These are phyloP conservation scores for Tricholoma terreum DNA, from an alignment of 768 basidiomycete genomes.

Conservation along the genomic window DNA sequence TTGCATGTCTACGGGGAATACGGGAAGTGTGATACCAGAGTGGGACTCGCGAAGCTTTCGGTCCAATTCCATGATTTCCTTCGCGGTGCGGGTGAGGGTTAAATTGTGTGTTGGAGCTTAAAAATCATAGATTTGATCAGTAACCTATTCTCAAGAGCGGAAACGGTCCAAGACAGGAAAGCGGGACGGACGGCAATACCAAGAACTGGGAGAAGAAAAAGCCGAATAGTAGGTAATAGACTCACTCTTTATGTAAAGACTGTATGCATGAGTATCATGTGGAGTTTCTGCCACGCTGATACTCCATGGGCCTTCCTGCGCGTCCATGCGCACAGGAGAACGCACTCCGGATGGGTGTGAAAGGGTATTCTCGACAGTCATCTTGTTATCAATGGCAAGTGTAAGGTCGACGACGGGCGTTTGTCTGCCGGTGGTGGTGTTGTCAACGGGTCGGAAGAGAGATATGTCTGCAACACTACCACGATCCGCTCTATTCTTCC, in stretches of 20 bases:
- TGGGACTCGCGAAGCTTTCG: slow-evolving; percentile 69
- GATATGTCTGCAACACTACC: slow-evolving; percentile 39
- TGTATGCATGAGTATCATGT: slow-evolving; percentile 68
- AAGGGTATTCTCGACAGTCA: slow-evolving; percentile 17
- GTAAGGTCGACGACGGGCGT: slow-evolving; percentile 14
- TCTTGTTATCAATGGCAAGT: slow-evolving; percentile 20
- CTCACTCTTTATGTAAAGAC: slow-evolving; percentile 90
- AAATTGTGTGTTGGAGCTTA: slow-evolving; percentile 87
- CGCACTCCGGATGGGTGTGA: slow-evolving; percentile 30
- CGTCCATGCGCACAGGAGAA: slow-evolving; percentile 61
- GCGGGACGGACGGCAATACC: slow-evolving; percentile 1
- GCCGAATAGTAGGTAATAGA: slow-evolving; percentile 23
- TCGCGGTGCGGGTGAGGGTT: slow-evolving; percentile 75
- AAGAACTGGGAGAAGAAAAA: slow-evolving; percentile 8
- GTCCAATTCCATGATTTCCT: slow-evolving; percentile 81
- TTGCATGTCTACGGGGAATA: slow-evolving; percentile 57
- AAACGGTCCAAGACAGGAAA: not conserved
- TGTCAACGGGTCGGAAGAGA: slow-evolving; percentile 38
- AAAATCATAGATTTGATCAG: slow-evolving; percentile 22
- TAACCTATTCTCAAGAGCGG: slow-evolving; percentile 5
- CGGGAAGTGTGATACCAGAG: slow-evolving; percentile 54
- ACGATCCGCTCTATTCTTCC: slow-evolving; percentile 34
- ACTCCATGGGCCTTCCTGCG: slow-evolving; percentile 81
- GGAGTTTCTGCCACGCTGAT: slow-evolving; percentile 87
- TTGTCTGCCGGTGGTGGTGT: slow-evolving; percentile 11